Percentiles rank a stretch among this genome's conserved stretches.
These are phyloP conservation scores for Cladosporium sp. DNA, from an alignment of 2,329 filamentous ascomycete genomes.

Conservation along the genomic window DNA sequence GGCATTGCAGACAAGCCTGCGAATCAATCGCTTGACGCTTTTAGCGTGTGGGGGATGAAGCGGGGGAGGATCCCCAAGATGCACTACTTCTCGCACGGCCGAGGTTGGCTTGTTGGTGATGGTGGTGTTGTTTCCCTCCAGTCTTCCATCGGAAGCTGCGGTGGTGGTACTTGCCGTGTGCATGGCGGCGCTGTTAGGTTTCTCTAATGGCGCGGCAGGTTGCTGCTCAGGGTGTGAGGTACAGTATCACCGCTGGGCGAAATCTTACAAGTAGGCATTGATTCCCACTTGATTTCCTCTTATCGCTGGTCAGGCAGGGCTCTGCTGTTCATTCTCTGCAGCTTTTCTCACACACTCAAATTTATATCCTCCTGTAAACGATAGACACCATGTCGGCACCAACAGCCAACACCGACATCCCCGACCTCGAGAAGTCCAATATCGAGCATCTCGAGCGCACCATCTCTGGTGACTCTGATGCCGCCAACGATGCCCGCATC, in stretches of 20 bases:
- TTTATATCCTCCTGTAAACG: too few relatives aligned
- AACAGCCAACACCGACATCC: constrained; percentile 2
- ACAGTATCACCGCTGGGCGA: background rate
- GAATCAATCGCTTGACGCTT: background rate
- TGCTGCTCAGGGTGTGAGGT: constrained; percentile 6
- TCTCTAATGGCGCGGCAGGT: background rate
- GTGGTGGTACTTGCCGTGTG: constrained; percentile 5
- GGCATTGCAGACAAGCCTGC: background rate
- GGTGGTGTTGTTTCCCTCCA: too few relatives aligned
- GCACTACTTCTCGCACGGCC: too few relatives aligned
- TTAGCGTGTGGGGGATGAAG: background rate
- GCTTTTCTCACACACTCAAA: too few relatives aligned
- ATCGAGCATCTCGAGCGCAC: constrained; percentile 24
- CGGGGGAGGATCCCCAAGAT: background rate
- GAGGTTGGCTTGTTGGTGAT: too few relatives aligned
- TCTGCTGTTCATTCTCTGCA: too few relatives aligned
- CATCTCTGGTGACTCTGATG: constrained; percentile 19
- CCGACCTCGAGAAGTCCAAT: constrained; percentile 22
- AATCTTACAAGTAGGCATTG: constrained; percentile 6
- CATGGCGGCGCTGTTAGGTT: constrained; percentile 8
- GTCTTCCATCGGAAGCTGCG: background rate
- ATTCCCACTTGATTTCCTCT: background rate
- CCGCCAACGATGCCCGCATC: constrained; percentile 27
- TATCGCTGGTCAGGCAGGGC: too few relatives aligned
- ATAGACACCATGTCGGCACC: constrained; percentile 4